phyloP scores from a whole-genome alignment of 1,139 yeast species.

The Candida tetrigidarum region DNA sequence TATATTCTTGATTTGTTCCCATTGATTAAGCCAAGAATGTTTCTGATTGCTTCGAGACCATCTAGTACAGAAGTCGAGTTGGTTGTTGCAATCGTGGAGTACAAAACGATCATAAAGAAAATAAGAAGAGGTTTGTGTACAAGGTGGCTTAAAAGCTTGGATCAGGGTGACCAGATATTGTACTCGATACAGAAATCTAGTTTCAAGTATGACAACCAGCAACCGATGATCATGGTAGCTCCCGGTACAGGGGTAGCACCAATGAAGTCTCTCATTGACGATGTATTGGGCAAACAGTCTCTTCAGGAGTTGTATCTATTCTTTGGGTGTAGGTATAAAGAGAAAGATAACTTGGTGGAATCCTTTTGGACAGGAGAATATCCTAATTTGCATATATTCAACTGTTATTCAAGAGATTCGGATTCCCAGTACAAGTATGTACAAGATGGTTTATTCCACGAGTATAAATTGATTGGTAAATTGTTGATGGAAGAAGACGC shows the following conservation, averaged over 20 bases:
- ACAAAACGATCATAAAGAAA: conserved; percentile 77
- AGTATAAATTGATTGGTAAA: conserved; percentile 51
- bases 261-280: conserved; percentile 66
- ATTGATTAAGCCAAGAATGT: conserved; percentile 74
- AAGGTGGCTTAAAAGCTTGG: conserved; percentile 63
- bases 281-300: conserved; percentile 20
- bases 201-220: conserved; percentile 41
- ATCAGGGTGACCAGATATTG: conserved; percentile 51
- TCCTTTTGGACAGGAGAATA: conserved; percentile 49
- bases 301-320: conserved; percentile 52
- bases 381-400: conserved; percentile 43
- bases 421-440: conserved; percentile 58
- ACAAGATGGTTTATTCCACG: conserved; percentile 66
- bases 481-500: conserved; percentile 60
- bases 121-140: conserved; percentile 86
- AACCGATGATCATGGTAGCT: conserved; percentile 73
- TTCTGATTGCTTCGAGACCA: conserved; percentile 77
- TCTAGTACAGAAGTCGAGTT: conserved; percentile 52
- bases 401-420: conserved; percentile 67
- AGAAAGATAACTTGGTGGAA: conserved; percentile 71
- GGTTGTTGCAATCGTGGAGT: conserved; percentile 84
- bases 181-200: conserved; percentile 59
- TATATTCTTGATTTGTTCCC: conserved; percentile 82
- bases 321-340: conserved; percentile 73
- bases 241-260: conserved; percentile 98